Conservation (phyloP, 2,329 filamentous ascomycete genomes). For the Orbilia brochopaga region DNA sequence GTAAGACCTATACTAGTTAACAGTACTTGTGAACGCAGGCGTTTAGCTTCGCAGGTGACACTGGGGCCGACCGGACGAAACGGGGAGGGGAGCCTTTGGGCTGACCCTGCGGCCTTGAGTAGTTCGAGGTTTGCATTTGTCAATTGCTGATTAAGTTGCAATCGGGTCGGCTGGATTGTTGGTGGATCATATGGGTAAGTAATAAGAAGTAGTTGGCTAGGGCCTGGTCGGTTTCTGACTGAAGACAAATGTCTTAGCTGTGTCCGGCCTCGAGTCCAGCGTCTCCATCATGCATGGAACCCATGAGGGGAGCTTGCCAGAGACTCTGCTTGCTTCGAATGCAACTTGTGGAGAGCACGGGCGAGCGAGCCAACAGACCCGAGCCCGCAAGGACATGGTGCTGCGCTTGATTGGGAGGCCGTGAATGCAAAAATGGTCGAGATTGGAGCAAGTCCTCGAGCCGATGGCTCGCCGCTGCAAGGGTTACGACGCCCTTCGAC, state of each 20-base stretch:
- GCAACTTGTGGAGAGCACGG: conserved; percentile 3
- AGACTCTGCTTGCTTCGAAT: conserved; percentile 25
- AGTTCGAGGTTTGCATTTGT: conserved; percentile 41
- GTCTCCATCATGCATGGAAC: conserved; percentile 41
- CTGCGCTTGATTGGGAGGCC: too few species aligned
- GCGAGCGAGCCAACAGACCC: conserved; percentile 28
- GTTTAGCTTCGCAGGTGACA: conserved; percentile 49
- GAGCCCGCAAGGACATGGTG: conserved; percentile 25
- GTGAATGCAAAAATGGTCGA: conserved; percentile 39
- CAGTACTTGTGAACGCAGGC: conserved; percentile 19
- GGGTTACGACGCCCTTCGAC: conserved; percentile 27
- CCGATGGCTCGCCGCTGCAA: conserved; percentile 22
- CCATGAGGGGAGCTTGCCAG: conserved; percentile 35
- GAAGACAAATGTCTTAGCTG: conserved; percentile 47
- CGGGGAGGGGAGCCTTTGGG: conserved; percentile 28
- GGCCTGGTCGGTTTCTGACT: conserved; percentile 37
- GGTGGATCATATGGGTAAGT: conserved; percentile 36
- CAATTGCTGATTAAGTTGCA: conserved; percentile 17
- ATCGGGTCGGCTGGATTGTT: conserved; percentile 26
- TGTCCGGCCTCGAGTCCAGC: conserved; percentile 27
- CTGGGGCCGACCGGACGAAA: conserved; percentile 18
- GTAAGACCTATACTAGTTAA: too few species aligned
- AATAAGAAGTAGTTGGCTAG: too few species aligned
- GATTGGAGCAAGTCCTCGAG: conserved; percentile 35
- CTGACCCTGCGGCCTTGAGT: not conserved